A percentile compares a stretch with the other conserved stretches of the same genome.
Conservation (phyloP, 495 filamentous ascomycete genomes). For the Aspergillus avenaceus region DNA sequence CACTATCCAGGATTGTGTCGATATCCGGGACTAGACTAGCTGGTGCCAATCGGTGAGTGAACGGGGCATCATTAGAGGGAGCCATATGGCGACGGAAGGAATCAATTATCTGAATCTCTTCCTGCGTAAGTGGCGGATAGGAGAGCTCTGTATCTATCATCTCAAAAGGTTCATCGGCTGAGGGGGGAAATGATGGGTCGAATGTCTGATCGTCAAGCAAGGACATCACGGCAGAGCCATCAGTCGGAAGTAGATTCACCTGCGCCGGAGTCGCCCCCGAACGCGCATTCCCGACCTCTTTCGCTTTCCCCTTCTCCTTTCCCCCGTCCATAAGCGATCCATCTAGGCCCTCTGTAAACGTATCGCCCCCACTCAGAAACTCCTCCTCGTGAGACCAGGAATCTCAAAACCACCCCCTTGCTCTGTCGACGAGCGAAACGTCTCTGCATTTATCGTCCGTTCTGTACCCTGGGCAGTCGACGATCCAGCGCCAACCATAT, state of each 20-base stretch:
- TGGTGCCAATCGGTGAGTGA: constrained; percentile 16
- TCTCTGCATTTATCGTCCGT: constrained; percentile 3
- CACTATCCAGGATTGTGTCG: constrained; percentile 27
- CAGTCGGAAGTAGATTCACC: constrained; percentile 10
- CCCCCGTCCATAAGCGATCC: background rate
- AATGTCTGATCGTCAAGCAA: constrained; percentile 52
- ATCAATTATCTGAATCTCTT: constrained; percentile 32
- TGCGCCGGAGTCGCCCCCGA: background rate
- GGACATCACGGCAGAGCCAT: constrained; percentile 41
- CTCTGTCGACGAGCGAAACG: constrained; percentile 19
- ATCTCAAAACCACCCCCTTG: constrained; percentile 21
- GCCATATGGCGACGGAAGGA: constrained; percentile 27
- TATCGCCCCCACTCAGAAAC: constrained; percentile 20
- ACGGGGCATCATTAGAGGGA: background rate
- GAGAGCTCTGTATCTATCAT: constrained; percentile 26
- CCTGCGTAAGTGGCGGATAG: constrained; percentile 16
- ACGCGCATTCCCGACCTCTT: too few species aligned
- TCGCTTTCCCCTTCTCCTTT: constrained; percentile 29
- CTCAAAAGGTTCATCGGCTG: constrained; percentile 36
- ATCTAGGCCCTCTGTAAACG: background rate
- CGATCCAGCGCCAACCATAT: too few species aligned
- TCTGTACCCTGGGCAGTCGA: too few species aligned
- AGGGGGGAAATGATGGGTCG: constrained; percentile 40
- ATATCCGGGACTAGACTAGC: constrained; percentile 44
- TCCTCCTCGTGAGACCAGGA: constrained; percentile 25